Evolutionary conservation across 2,329 filamentous ascomycete genomes (phyloP).

Genomic region (Phialophora macrospora): DNA sequence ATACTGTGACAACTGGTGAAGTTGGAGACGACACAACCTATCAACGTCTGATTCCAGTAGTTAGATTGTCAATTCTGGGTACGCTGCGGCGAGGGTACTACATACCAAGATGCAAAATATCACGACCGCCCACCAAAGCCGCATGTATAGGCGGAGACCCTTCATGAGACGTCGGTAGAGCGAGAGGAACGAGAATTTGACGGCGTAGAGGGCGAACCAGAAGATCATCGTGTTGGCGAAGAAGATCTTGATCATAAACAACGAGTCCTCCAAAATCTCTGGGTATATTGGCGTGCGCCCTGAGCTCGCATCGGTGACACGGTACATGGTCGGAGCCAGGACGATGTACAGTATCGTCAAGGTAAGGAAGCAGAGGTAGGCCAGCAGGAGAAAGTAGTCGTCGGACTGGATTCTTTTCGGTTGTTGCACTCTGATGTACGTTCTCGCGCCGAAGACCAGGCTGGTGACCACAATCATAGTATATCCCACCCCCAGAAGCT

Average conservation of each 20-base stretch:
- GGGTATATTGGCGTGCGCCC: slow-evolving; percentile 41
- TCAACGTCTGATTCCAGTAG: slow-evolving; percentile 41
- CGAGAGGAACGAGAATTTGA: slow-evolving; percentile 49
- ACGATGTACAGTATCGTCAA: slow-evolving; percentile 45
- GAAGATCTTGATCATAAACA: slow-evolving; percentile 46
- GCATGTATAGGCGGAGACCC: slow-evolving; percentile 44
- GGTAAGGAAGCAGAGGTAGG: slow-evolving; percentile 42
- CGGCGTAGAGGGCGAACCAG: slow-evolving; percentile 46
- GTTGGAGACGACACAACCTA: slow-evolving; percentile 47
- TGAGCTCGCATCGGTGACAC: slow-evolving; percentile 39
- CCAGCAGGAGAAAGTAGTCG: slow-evolving; percentile 41
- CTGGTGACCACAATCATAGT: slow-evolving; percentile 37
- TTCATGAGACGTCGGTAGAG: slow-evolving; percentile 48
- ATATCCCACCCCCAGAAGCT: slow-evolving; percentile 27
- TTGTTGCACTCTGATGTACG: slow-evolving; percentile 30
- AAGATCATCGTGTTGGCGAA: slow-evolving; percentile 48
- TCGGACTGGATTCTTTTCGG: slow-evolving; percentile 39
- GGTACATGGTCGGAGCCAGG: slow-evolving; percentile 44
- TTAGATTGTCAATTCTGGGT: slow-evolving; percentile 3
- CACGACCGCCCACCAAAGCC: slow-evolving; percentile 47
- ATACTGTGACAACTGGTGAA: slow-evolving; percentile 45
- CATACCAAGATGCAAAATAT: slow-evolving; percentile 45
- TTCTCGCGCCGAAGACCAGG: slow-evolving; percentile 31
- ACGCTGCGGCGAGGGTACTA: background rate
- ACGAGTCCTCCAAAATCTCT: slow-evolving; percentile 42